Conservation (phyloP, 345 rosid genomes). For the Citrus cavaleriei region DNA sequence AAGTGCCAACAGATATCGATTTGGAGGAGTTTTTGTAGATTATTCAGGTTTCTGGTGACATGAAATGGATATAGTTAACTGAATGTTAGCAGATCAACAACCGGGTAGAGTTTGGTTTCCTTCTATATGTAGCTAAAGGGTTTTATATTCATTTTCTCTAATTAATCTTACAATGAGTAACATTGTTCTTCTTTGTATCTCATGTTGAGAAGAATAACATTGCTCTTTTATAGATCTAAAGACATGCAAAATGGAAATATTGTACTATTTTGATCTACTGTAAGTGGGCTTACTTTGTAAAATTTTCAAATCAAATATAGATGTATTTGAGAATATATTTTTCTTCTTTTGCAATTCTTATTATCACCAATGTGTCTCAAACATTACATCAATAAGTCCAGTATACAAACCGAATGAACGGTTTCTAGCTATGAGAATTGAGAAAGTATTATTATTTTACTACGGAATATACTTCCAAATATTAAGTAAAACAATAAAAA, state of each 20-base stretch:
- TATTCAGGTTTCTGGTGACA: background rate
- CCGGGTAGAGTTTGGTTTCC: background rate
- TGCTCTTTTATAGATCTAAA: too few relatives aligned
- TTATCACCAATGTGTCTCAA: too few relatives aligned
- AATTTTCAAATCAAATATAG: background rate
- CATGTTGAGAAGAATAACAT: too few relatives aligned
- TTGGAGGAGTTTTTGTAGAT: slow-evolving; percentile 35
- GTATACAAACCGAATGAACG: too few relatives aligned
- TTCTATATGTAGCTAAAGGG: background rate
- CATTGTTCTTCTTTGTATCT: too few relatives aligned
- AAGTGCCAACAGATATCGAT: slow-evolving; percentile 52
- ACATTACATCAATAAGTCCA: too few relatives aligned
- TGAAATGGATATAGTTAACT: background rate
- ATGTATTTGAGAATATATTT: background rate
- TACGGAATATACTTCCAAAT: too few relatives aligned
- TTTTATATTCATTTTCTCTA: background rate
- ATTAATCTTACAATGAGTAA: background rate
- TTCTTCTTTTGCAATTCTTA: background rate
- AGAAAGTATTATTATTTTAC: too few relatives aligned
- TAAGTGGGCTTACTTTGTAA: background rate
- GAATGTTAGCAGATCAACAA: background rate
- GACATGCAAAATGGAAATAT: too few relatives aligned
- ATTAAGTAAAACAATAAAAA: too few relatives aligned
- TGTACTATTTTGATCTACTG: too few relatives aligned
- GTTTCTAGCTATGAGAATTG: too few relatives aligned